Base-by-base conservation (phyloP, 306 rosid species). In the Dryas drummondii region DNA sequence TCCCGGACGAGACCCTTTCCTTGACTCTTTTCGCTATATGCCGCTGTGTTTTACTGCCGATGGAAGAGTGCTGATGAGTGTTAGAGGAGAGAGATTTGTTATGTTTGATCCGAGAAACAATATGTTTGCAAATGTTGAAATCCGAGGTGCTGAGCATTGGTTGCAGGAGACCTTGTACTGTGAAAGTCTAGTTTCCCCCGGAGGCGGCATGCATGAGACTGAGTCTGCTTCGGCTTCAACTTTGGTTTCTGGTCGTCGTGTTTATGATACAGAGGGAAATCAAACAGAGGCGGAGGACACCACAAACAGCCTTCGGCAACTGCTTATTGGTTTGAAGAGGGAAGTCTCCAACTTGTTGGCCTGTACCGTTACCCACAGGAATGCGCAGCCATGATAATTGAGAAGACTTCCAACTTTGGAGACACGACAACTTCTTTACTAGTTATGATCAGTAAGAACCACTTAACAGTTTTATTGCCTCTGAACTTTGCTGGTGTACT, bases 111-210 rank as follows among this genome's bases (percentile, higher is more conserved):
- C 71, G 0, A 62, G 6, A 8, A 32, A 9, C 1, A 77, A 72
- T 7, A 59, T 13, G 13, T 76, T 83, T 49, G 72, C 66, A 41
- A 55, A 47, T 44, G 55, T 78, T 44, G 71, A 61, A 4, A 80
- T 80, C 4, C 13, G 41, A 0, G 80, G 78, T 9, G 82, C 77
- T 14, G 70, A 69, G 51, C 81, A 58, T 19, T 78, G 86, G 84
- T 67, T 78, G 75, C 84, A 83, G 55, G 90, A 81, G 81, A 83
- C 75, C 0, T 26, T 72, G 47, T 81, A 65, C 41, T 78, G 80
- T 37, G 84, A 86, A 59, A 86, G 77, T 52, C 66, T 86, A 73
- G 87, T 86, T 41, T 83, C 80, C 17, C 85, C 89, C 0, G 48
- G 73, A 22, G 54, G 74, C 13, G 68, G 71, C 4, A 8, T 26